Conservation (phyloP, 208 protist species). For the Acanthamoeba castellanii region DNA sequence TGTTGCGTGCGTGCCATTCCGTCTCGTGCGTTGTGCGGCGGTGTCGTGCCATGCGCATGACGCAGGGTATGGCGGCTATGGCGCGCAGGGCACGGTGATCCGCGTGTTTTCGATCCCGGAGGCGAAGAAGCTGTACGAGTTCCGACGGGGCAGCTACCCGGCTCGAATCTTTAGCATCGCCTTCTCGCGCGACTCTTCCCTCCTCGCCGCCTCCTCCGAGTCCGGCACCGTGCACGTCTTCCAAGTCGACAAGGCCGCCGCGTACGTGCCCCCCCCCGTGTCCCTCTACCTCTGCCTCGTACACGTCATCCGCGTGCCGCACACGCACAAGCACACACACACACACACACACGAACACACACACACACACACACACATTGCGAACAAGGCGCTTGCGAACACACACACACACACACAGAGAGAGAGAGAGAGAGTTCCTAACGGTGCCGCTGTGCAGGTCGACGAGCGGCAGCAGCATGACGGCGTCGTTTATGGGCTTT, state of each 20-base stretch:
- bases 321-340: no score
- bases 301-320: background rate
- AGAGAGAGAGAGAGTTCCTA: no score
- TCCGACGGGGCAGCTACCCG: conserved; percentile 75
- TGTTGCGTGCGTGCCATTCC: no score
- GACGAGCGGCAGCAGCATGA: background rate
- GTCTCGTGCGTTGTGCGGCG: no score
- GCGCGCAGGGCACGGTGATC: conserved; percentile 74
- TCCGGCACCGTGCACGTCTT: conserved; percentile 81
- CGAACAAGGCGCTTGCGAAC: background rate
- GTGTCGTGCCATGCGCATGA: background rate
- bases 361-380: no score
- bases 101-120: conserved; percentile 69
- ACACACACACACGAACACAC: no score
- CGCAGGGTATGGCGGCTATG: background rate
- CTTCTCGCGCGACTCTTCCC: conserved; percentile 74
- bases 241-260: conserved; percentile 38
- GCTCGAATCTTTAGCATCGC: conserved; percentile 75
- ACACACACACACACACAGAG: no score
- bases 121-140: conserved; percentile 72
- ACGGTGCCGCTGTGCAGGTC: background rate
- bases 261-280: conserved; percentile 44
- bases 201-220: conserved; percentile 77
- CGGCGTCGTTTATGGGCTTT: conserved; percentile 5
- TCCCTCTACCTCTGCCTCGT: background rate